Base-by-base conservation (phyloP, 176 grass and related monocot species). In the Tillandsia leiboldiana region DNA sequence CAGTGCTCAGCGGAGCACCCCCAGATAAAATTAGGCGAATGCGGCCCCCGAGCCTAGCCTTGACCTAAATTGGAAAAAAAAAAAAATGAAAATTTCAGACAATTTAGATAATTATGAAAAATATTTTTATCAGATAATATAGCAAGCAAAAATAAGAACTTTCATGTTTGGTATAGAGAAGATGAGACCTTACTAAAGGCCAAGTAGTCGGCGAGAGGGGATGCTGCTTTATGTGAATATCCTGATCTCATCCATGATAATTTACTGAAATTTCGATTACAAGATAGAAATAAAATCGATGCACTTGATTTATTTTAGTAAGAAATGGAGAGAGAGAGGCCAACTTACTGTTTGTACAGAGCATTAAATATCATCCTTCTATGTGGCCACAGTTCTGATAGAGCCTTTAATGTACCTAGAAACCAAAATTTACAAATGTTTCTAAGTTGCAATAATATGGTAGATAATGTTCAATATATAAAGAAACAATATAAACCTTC, bases 351-450 rank as follows among this genome's bases (percentile, higher is more conserved):
- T 67, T 85, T 93, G 72, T 93, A 99, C 78, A 99, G 68, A 74
- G 79, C 79, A 88, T 99, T 90, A 75, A 99, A 99, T 70, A 99
- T 93, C 68, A 99, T 77, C 75, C 87, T 93, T 81, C 94, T 80
- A n/a, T 87, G 83, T 49, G 94, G 94, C 73, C 84, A 75, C 49
- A 99, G 90, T 79, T 99, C 94, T 18, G 87, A 62, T 51, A 99
- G 69, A 50, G 79, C 87, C 82, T 93, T 93, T 64, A 83, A 76
- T 65, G 93, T 89, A 84, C 94, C 94, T 99, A 74, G 54, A 76
- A 58, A 13, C 20, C 72, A 85, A 70, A 72, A 9, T 42, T 14
- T 33, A 48, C 52, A 51, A 51, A 17, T 20, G 48, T 9, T 14
- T 58, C 26, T 3, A 24, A 9, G 12, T 22, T 17, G 6, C 15